phyloP scores from a whole-genome alignment of 2,329 filamentous ascomycete species.

The Exophiala spinifera region DNA sequence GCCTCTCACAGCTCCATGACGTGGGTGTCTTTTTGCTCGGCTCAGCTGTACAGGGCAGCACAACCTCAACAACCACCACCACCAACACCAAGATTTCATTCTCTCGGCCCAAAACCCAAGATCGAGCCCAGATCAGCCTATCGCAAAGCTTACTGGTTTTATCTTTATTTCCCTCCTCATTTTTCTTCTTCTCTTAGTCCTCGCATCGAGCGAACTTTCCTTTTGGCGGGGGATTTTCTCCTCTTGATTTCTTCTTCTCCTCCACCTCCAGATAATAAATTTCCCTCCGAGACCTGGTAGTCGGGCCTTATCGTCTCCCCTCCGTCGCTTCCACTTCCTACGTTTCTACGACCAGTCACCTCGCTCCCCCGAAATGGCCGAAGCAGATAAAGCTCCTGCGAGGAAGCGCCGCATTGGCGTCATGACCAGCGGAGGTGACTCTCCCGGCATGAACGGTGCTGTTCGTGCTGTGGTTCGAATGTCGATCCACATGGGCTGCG shows the following conservation, averaged over 20 bases:
- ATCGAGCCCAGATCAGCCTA: background rate
- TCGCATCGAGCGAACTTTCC: background rate
- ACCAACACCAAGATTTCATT: background rate
- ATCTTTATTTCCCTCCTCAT: background rate
- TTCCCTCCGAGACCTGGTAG: background rate
- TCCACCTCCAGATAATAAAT: background rate
- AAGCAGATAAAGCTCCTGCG: conserved; percentile 29
- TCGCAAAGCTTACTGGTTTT: background rate
- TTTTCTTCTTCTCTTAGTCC: background rate
- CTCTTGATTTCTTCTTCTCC: background rate
- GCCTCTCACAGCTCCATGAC: background rate
- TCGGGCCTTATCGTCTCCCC: background rate
- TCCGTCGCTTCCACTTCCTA: background rate
- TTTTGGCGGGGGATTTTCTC: background rate
- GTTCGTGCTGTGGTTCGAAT: conserved; percentile 89
- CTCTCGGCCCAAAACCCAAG: background rate
- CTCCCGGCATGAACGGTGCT: conserved; percentile 90
- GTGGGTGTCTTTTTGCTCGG: background rate
- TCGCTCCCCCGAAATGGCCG: conserved; percentile 28
- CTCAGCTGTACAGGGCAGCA: background rate
- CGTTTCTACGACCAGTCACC: background rate
- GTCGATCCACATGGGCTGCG: conserved; percentile 78
- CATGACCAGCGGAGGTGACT: conserved; percentile 93
- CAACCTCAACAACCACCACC: too few species aligned
- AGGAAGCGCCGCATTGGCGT: conserved; percentile 71